Conservation (phyloP, 345 rosid species). For the Pistacia atlantica region DNA sequence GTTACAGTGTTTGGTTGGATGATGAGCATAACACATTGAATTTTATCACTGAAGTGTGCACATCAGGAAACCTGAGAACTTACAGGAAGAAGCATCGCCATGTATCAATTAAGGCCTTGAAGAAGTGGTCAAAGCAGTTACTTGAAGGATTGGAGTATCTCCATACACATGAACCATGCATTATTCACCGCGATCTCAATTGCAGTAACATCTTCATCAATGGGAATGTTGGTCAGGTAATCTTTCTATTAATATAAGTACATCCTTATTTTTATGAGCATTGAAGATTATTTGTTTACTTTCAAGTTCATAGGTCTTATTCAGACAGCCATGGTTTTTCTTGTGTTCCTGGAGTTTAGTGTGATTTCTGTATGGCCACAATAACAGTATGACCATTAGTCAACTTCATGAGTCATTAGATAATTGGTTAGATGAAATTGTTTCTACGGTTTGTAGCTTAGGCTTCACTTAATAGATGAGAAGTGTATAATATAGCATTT, state of each 20-base stretch:
- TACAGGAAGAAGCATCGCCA: conserved; percentile 71
- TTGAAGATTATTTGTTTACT: neutral
- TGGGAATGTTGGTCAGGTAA: conserved; percentile 67
- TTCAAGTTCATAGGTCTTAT: neutral
- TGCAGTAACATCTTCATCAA: conserved; percentile 76
- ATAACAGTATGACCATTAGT: neutral
- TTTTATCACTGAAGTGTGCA: conserved; percentile 77
- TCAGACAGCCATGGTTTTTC: neutral
- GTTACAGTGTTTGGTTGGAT: conserved; percentile 63
- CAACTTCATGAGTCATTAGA: neutral
- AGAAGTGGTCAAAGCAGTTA: conserved; percentile 72
- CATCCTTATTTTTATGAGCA: neutral
- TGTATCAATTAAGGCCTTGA: conserved; percentile 67
- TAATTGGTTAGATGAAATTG: neutral
- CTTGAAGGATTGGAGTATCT: conserved; percentile 65
- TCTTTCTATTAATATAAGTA: neutral
- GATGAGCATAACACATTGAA: conserved; percentile 45
- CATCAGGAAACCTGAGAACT: conserved; percentile 62
- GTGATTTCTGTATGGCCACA: neutral
- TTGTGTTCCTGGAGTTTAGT: neutral
- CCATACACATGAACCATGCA: conserved; percentile 71
- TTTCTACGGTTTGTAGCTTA: neutral
- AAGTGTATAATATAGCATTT: neutral
- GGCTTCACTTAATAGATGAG: neutral
- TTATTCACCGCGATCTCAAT: conserved; percentile 67